phyloP scores from a whole-genome alignment of 106 monocot species.

The Acorus gramineus region DNA sequence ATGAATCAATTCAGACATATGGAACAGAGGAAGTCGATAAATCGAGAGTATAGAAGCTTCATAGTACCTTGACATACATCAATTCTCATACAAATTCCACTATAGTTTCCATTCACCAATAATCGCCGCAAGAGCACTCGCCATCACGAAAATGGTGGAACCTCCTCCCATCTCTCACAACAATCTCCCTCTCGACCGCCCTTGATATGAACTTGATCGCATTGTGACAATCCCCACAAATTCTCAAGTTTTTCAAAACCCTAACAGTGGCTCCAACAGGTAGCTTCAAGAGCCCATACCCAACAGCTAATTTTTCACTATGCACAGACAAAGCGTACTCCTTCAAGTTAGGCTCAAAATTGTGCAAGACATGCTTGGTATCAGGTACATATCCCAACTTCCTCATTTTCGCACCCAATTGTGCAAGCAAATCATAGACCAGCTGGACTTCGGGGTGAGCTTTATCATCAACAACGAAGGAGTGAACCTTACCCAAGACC shows the following conservation, averaged over 20 bases:
- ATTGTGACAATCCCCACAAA: constrained; percentile 63
- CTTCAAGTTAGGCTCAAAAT: constrained; percentile 41
- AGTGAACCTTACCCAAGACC: constrained; percentile 45
- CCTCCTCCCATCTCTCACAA: constrained; percentile 61
- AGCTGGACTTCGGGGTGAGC: constrained; percentile 28
- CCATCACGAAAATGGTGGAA: constrained; percentile 70
- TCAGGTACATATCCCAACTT: constrained; percentile 68
- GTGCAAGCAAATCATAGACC: constrained; percentile 32
- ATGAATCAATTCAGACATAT: too few relatives aligned
- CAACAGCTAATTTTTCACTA: constrained; percentile 65
- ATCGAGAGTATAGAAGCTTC: too few relatives aligned
- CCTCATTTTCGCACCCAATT: constrained; percentile 47
- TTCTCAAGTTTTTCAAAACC: constrained; percentile 71
- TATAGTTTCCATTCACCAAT: constrained; percentile 36
- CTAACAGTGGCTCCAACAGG: constrained; percentile 29
- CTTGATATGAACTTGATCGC: constrained; percentile 56
- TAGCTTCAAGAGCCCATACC: constrained; percentile 44
- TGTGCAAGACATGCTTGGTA: constrained; percentile 63
- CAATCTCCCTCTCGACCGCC: constrained; percentile 51
- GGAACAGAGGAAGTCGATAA: too few relatives aligned
- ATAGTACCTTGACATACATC: not conserved
- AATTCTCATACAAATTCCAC: not conserved
- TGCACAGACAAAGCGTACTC: constrained; percentile 49
- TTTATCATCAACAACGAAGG: constrained; percentile 54
- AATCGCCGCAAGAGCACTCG: constrained; percentile 59